These are phyloP conservation scores for Rhododendron simsii DNA, from an alignment of 148 eudicot genomes.

Conservation along the genomic window DNA sequence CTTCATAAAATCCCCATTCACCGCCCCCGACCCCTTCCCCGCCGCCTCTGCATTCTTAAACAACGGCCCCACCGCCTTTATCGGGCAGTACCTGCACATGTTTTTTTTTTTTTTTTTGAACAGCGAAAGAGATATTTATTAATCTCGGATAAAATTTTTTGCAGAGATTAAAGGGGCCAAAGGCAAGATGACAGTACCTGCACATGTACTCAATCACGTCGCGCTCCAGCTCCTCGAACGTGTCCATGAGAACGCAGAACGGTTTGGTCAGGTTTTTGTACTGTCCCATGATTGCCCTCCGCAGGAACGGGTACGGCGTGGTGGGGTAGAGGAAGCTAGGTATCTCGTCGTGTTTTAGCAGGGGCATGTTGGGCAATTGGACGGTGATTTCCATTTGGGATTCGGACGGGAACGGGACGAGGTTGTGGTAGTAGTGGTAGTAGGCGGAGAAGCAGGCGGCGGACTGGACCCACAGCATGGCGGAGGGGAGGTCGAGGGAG, in stretches of 20 bases:
- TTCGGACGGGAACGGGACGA: slow-evolving; percentile 56
- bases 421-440: slow-evolving; percentile 43
- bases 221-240: slow-evolving; percentile 62
- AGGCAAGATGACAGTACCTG: background rate
- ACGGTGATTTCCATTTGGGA: slow-evolving; percentile 40
- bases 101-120: too few relatives aligned
- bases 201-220: slow-evolving; percentile 44
- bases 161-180: too few relatives aligned
- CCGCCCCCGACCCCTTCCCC: background rate
- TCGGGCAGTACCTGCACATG: slow-evolving; percentile 22
- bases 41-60: slow-evolving; percentile 29
- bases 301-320: slow-evolving; percentile 49
- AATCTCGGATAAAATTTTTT: too few relatives aligned
- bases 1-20: slow-evolving; percentile 45
- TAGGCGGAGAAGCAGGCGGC: slow-evolving; percentile 59
- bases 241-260: slow-evolving; percentile 64
- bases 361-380: slow-evolving; percentile 52
- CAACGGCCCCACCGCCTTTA: slow-evolving; percentile 67
- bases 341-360: slow-evolving; percentile 57
- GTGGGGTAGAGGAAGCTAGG: slow-evolving; percentile 69
- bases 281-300: slow-evolving; percentile 56
- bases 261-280: slow-evolving; percentile 49
- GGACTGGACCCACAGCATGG: slow-evolving; percentile 80
- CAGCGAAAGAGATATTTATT: background rate
- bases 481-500: slow-evolving; percentile 43